phyloP scores from a whole-genome alignment of 1,284 basidiomycete genomes.

The Marasmius tenuissimus region DNA sequence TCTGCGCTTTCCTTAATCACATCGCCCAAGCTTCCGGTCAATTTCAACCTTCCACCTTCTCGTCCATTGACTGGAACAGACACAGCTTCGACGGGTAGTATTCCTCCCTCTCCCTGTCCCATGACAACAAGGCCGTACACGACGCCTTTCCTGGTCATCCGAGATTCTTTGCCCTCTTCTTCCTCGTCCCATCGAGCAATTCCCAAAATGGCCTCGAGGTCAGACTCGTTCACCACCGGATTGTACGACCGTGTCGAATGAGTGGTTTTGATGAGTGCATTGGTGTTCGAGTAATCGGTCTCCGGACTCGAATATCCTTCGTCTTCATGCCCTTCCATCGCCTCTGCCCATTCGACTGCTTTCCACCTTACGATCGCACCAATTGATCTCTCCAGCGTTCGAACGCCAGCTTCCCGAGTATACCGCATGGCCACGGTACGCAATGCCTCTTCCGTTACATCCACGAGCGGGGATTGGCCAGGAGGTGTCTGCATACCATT shows the following conservation, averaged over 20 bases:
- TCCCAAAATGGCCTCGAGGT: slow-evolving; percentile 86
- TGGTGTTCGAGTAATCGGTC: not conserved
- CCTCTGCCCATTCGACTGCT: slow-evolving; percentile 86
- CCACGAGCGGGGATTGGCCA: slow-evolving; percentile 34
- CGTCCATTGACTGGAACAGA: slow-evolving; percentile 47
- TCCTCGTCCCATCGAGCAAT: slow-evolving; percentile 81
- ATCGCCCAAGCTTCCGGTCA: slow-evolving; percentile 83
- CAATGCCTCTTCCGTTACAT: slow-evolving; percentile 68
- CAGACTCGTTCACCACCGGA: slow-evolving; percentile 61
- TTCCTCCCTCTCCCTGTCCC: slow-evolving; percentile 85
- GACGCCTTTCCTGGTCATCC: slow-evolving; percentile 58
- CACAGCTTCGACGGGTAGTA: slow-evolving; percentile 81
- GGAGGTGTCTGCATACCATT: slow-evolving; percentile 58
- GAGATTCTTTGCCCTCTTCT: slow-evolving; percentile 36
- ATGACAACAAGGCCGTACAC: slow-evolving; percentile 89
- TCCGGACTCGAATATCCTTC: not conserved
- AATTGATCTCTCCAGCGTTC: slow-evolving; percentile 85
- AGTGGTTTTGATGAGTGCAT: not conserved
- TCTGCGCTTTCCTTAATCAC: slow-evolving; percentile 91
- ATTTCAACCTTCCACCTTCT: slow-evolving; percentile 67
- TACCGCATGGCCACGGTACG: slow-evolving; percentile 75
- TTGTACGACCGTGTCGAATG: slow-evolving; percentile 47
- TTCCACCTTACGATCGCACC: slow-evolving; percentile 85
- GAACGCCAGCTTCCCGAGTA: slow-evolving; percentile 90
- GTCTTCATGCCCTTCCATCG: slow-evolving; percentile 45